Conservation (phyloP, 1,284 basidiomycete species). For the Chiua sp. region DNA sequence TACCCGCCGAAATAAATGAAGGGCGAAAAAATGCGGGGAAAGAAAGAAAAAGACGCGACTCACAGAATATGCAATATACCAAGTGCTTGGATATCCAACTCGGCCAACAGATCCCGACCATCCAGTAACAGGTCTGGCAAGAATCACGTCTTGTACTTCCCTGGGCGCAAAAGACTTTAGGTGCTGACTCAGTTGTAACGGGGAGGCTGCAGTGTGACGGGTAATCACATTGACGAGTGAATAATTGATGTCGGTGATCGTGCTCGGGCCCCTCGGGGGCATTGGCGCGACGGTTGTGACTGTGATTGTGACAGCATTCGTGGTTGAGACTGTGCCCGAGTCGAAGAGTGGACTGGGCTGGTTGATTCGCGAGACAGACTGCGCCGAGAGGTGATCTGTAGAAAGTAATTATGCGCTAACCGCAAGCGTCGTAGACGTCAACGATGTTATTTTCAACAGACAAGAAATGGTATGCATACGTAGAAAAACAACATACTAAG, state of each 20-base stretch:
- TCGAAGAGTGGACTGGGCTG: conserved; percentile 10
- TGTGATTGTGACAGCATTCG: neutral
- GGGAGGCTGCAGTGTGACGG: conserved; percentile 49
- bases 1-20: neutral
- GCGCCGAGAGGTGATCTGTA: no score
- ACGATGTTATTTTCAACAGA: no score
- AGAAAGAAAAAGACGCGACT: conserved; percentile 33
- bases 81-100: conserved; percentile 57
- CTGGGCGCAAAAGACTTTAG: conserved; percentile 48
- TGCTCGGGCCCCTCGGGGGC: neutral
- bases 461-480: no score
- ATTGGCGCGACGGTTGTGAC: conserved; percentile 13
- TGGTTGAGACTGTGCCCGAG: neutral
- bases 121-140: conserved; percentile 47
- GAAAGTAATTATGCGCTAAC: neutral
- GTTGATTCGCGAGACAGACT: conserved; percentile 32
- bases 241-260: conserved; percentile 14
- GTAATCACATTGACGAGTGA: conserved; percentile 49
- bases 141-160: conserved; percentile 53
- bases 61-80: conserved; percentile 75
- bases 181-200: conserved; percentile 43
- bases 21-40: neutral
- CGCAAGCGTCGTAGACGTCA: no score
- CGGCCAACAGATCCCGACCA: conserved; percentile 46
- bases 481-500: no score